phyloP scores from a whole-genome alignment of 2,329 filamentous ascomycete species.

The Stachybotrys elegans region DNA sequence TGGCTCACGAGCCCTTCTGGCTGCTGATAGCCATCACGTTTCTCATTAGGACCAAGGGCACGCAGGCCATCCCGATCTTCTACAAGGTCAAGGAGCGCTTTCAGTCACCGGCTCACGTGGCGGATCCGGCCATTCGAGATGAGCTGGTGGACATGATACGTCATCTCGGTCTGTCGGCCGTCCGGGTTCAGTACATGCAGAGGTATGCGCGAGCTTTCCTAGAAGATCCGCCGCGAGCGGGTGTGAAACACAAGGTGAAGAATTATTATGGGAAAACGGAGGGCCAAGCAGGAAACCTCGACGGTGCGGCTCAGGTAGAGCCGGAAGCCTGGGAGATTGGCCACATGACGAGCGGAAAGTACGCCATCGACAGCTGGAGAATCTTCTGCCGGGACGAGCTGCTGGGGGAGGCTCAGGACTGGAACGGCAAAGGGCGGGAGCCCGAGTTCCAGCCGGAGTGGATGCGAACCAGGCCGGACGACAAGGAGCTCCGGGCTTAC shows the following conservation, averaged over 20 bases:
- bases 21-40: slow-evolving; percentile 80
- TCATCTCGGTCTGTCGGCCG: slow-evolving; percentile 65
- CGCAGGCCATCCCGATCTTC: slow-evolving; percentile 70
- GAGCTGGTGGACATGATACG: slow-evolving; percentile 59
- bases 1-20: slow-evolving; percentile 70
- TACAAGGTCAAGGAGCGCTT: slow-evolving; percentile 63
- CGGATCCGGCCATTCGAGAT: slow-evolving; percentile 38
- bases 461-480: slow-evolving; percentile 76
- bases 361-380: slow-evolving; percentile 85
- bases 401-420: slow-evolving; percentile 59
- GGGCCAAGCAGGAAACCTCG: neutral
- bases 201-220: slow-evolving; percentile 67
- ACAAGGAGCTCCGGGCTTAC: slow-evolving; percentile 87
- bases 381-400: slow-evolving; percentile 86
- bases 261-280: slow-evolving; percentile 34
- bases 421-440: slow-evolving; percentile 53
- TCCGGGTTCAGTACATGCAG: slow-evolving; percentile 64
- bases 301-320: slow-evolving; percentile 6
- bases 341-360: slow-evolving; percentile 75
- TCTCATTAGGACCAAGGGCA: slow-evolving; percentile 74
- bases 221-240: slow-evolving; percentile 53
- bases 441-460: slow-evolving; percentile 74
- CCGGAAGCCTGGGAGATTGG: slow-evolving; percentile 72
- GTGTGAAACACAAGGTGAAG: slow-evolving; percentile 47
- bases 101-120: slow-evolving; percentile 60